Base-by-base conservation (phyloP, 805 yeast genomes). In the Cyberlindnera japonica region DNA sequence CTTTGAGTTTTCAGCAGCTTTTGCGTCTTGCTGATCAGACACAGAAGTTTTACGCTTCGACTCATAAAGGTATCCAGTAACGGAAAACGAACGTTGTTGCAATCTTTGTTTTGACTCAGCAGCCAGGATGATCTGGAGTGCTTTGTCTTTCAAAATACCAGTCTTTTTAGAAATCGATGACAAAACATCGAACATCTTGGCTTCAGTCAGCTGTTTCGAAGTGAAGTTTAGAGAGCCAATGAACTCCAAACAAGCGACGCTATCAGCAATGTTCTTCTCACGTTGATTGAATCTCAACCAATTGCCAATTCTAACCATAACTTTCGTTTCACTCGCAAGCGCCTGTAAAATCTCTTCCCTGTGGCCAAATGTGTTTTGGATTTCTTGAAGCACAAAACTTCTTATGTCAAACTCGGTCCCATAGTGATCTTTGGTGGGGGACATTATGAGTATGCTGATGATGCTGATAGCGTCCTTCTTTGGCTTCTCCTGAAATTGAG, bases 291-390 rank as follows among this genome's bases (percentile, higher is more conserved):
- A 25, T 7, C 45, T 25, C 13, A 37, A 24, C 41, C 38, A 37
- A 16, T 33, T 41, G 6, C 41, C 38, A 31, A 37, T 17, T 24
- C 38, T 36, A 17, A 14, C 19, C 45, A 41, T 33, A 23, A 28
- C 5, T 1, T 26, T 12, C 25, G 19, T 36, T 5, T 27, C 26
- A 13, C 29, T 6, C 11, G 38, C 17, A 4, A 41, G 14, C 5
- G 22, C 28, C n/a, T 29, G 28, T 10, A 37, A 9, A 6, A 32
- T 35, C 13, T 28, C 44, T 12, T 12, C 4, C 28, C 28, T 27
- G 13, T 12, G n/a, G 6, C 26, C 21, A 28, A 36, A 36, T 9
- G 5, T 25, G 2, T 3, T 19, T 20, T 22, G 3, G 14, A 28
- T 12, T 19, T 24, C 16, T 2, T 28, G 29, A 11, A 23, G 4